Evolutionary conservation across 2,329 filamentous ascomycete genomes (phyloP), one percentile per base, ranked within the genome.

Genomic region (Fusarium floridanum): DNA sequence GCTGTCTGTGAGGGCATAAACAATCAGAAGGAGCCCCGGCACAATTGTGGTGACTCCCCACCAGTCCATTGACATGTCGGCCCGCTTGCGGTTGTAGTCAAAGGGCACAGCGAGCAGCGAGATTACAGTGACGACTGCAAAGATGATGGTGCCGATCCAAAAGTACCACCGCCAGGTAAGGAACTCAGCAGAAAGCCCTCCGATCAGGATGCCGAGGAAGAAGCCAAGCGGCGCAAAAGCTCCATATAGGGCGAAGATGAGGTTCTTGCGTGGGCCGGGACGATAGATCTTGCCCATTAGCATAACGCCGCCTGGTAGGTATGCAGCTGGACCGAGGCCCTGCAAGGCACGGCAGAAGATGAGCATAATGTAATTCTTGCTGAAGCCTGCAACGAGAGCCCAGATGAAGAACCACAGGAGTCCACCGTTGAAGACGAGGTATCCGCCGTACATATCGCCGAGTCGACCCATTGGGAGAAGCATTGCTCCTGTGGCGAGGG

Each of bases 331-430:
- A 1, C 93, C 94, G 11, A 96, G 83, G 0, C 94, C 94, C 81
- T 95, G 93, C 50, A 95, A 83, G 10, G 93, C 93, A 62, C 94
- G 91, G 79, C 91, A 93, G 64, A 93, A 85, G 74, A 94, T 92
- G 71, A 95, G 86, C 91, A 95, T 93, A 61, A 90, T 81, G 69
- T 91, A 88, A 81, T 89, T 92, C 64, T 85, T 84, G 68, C 91
- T 91, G 82, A 95, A 94, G 12, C 93, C 94, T 17, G 88, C 89
- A 64, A 94, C 84, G 63, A 95, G 82, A 11, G 90, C 91, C 90
- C 93, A 95, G 41, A 92, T 72, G 9, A 90, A 81, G 61, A 94
- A 88, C 94, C 93, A 93, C 45, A 84, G 72, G 32, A 91, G 84
- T 5, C 92, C 91, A 32, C 79, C 82, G 4, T 91, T 84, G 76